Conservation (phyloP, 2,329 filamentous ascomycete genomes). For the Aspergillus pseudotamarii region DNA sequence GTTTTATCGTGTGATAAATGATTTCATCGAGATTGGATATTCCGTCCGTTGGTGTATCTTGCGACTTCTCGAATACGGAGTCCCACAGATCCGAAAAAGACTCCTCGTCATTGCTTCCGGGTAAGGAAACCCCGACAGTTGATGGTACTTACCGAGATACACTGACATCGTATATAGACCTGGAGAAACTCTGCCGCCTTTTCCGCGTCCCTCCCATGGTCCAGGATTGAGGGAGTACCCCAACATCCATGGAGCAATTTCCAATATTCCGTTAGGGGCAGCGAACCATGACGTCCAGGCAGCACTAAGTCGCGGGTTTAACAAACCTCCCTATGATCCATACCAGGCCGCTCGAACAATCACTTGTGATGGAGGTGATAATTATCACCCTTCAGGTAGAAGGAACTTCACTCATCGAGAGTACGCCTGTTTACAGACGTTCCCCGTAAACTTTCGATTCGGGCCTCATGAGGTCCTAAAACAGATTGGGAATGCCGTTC, state of each 20-base stretch:
- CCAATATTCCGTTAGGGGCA: slow-evolving; percentile 41
- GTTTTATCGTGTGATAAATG: slow-evolving; percentile 63
- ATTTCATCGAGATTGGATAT: slow-evolving; percentile 68
- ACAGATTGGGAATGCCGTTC: slow-evolving; percentile 81
- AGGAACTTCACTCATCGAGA: slow-evolving; percentile 69
- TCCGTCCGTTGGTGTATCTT: slow-evolving; percentile 70
- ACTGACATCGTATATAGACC: slow-evolving; percentile 52
- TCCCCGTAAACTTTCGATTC: slow-evolving; percentile 66
- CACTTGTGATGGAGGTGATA: slow-evolving; percentile 63
- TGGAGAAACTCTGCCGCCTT: slow-evolving; percentile 69
- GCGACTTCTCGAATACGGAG: slow-evolving; percentile 52
- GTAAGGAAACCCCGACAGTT: slow-evolving; percentile 39
- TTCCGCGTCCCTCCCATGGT: slow-evolving; percentile 65
- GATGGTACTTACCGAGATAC: background rate
- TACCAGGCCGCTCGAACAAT: slow-evolving; percentile 60
- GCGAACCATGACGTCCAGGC: slow-evolving; percentile 46
- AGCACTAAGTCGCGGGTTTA: slow-evolving; percentile 21
- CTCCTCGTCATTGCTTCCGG: slow-evolving; percentile 57
- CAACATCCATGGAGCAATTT: slow-evolving; percentile 49
- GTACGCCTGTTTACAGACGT: slow-evolving; percentile 69
- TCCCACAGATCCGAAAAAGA: slow-evolving; percentile 52
- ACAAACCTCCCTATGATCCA: slow-evolving; percentile 48
- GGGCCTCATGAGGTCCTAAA: slow-evolving; percentile 43
- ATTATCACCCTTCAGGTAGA: slow-evolving; percentile 67
- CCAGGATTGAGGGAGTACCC: slow-evolving; percentile 35